Evolutionary conservation across 2,329 filamentous ascomycete genomes (phyloP).

Genomic region (Phaeosphaeriaceae sp.): DNA sequence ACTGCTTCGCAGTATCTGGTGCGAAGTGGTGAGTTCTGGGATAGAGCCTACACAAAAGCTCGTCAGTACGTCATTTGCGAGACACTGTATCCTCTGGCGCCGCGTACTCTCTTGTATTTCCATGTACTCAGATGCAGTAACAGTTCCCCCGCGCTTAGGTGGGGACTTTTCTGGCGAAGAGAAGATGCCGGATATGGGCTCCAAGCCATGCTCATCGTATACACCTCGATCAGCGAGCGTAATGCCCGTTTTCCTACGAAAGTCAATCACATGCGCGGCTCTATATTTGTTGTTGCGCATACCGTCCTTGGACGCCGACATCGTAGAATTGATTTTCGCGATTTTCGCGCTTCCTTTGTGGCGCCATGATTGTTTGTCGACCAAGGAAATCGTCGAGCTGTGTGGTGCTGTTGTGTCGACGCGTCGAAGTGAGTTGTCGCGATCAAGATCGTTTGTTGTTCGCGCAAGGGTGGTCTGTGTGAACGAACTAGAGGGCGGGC

Average conservation of each 20-base stretch:
- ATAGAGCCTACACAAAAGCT: conserved; percentile 52
- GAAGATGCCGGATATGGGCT: conserved; percentile 85
- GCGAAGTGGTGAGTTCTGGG: conserved; percentile 56
- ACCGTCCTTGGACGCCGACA: conserved; percentile 50
- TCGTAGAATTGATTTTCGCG: conserved; percentile 51
- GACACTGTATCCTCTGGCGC: not conserved
- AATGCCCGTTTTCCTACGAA: conserved; percentile 83
- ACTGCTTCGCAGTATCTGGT: conserved; percentile 55
- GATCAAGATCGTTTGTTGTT: conserved; percentile 27
- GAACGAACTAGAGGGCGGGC: conserved; percentile 11
- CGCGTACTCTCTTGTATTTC: conserved; percentile 67
- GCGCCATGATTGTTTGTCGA: conserved; percentile 35
- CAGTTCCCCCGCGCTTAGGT: conserved; percentile 50
- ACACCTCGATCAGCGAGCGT: conserved; percentile 77
- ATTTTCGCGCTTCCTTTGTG: conserved; percentile 44
- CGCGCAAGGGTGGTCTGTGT: conserved; percentile 25
- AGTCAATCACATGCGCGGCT: conserved; percentile 10
- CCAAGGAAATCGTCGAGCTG: not conserved
- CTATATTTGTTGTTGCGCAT: conserved; percentile 12
- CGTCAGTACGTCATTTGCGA: conserved; percentile 5
- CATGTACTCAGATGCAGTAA: conserved; percentile 66
- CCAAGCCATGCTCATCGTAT: conserved; percentile 91
- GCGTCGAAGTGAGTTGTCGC: conserved; percentile 27
- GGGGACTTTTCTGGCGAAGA: conserved; percentile 78
- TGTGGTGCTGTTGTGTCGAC: conserved; percentile 7